Percentiles rank a stretch among this genome's conserved stretches.
Conservation (phyloP, 139 green algal species). For the Coccomyxa sp. region DNA sequence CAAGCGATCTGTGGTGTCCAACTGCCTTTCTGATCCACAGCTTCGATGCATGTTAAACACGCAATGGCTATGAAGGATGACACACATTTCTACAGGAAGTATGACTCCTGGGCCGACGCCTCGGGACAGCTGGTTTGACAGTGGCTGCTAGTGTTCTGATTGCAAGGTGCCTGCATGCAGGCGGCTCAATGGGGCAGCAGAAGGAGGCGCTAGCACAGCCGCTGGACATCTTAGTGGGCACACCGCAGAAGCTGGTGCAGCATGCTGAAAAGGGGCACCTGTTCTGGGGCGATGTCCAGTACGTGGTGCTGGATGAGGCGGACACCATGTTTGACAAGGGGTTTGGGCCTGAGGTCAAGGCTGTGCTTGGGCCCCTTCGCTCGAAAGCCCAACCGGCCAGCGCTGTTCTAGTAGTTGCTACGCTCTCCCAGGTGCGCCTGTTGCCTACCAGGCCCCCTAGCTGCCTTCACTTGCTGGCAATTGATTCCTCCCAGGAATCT, state of each 20-base stretch:
- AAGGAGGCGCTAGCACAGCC: constrained; percentile 42
- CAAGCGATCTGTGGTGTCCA: too few species aligned
- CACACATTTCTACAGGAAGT: too few species aligned
- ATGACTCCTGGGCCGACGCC: too few species aligned
- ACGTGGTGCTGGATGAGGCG: constrained; percentile 90
- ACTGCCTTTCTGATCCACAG: too few species aligned
- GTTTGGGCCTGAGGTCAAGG: constrained; percentile 73
- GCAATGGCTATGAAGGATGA: too few species aligned
- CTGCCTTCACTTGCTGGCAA: background rate
- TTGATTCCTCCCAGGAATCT: background rate
- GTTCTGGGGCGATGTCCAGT: constrained; percentile 75
- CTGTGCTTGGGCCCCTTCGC: constrained; percentile 63
- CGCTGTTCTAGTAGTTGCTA: constrained; percentile 87
- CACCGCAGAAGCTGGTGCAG: constrained; percentile 78
- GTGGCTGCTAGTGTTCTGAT: too few species aligned
- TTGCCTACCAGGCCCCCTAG: background rate
- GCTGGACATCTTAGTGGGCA: constrained; percentile 87
- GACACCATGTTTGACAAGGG: constrained; percentile 94
- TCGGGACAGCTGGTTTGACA: too few species aligned
- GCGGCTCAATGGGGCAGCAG: constrained; percentile 46
- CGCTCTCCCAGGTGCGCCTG: constrained; percentile 67
- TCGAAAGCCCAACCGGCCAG: constrained; percentile 45
- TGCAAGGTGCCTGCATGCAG: constrained; percentile 8
- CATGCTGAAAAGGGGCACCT: constrained; percentile 74
- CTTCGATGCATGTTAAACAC: too few species aligned